Evolutionary conservation across 1,139 yeast species (phyloP).

Genomic region (Debaryomycetaceae sp.): DNA sequence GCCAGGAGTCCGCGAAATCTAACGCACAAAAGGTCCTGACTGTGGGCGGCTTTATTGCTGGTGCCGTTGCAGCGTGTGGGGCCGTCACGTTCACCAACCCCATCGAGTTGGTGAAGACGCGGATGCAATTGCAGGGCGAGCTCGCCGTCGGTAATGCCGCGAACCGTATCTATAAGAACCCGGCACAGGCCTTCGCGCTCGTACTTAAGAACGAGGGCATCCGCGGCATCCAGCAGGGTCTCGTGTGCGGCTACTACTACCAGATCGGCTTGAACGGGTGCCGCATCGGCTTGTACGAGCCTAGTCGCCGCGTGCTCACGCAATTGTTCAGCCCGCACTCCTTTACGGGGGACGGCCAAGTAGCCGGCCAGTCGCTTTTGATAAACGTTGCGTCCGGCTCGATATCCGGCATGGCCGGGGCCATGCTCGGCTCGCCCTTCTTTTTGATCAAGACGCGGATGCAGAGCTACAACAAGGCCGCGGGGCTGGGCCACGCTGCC

Average conservation of each 20-base stretch:
- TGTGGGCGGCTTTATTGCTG: constrained; percentile 81
- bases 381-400: constrained; percentile 79
- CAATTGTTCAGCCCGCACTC: constrained; percentile 40
- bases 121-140: constrained; percentile 97
- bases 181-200: constrained; percentile 72
- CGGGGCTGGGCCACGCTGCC: constrained; percentile 26
- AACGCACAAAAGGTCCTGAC: constrained; percentile 46
- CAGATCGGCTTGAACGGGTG: constrained; percentile 91
- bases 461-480: constrained; percentile 66
- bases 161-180: constrained; percentile 59
- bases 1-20: neutral
- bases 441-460: constrained; percentile 88
- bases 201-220: constrained; percentile 77
- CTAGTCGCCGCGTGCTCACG: constrained; percentile 57
- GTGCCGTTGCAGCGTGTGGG: constrained; percentile 94
- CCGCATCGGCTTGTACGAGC: constrained; percentile 88
- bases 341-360: constrained; percentile 24
- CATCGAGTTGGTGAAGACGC: constrained; percentile 82
- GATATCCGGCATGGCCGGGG: constrained; percentile 80
- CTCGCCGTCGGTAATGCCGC: constrained; percentile 40
- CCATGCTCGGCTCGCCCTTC: constrained; percentile 81
- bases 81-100: constrained; percentile 97
- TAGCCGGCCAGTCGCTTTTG: constrained; percentile 45
- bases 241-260: constrained; percentile 72
- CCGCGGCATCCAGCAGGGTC: constrained; percentile 80